Percentiles rank a stretch among this genome's conserved stretches.
These are phyloP conservation scores for Solanum sejunctum DNA, from an alignment of 257 asterid species.

Conservation along the genomic window DNA sequence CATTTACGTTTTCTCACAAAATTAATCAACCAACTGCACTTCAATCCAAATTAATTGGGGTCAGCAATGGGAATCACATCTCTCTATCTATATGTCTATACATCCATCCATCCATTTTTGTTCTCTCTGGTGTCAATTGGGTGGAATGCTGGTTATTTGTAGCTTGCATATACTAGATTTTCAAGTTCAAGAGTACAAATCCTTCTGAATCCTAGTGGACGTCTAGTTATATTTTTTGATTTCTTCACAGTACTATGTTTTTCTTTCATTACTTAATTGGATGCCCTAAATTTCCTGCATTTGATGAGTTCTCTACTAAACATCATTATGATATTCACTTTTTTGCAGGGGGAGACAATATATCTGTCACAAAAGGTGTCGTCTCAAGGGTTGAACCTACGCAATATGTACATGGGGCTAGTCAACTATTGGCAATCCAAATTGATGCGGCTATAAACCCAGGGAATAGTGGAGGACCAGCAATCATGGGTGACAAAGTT, in stretches of 20 bases:
- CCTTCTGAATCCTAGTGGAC: background rate
- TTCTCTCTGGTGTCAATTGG: background rate
- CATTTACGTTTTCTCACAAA: background rate
- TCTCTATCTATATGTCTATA: too few relatives aligned
- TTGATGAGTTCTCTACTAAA: background rate
- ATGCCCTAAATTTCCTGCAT: background rate
- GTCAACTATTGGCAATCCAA: slow-evolving; percentile 89
- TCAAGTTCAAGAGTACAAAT: background rate
- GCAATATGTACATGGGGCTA: slow-evolving; percentile 88
- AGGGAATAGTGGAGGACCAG: slow-evolving; percentile 98
- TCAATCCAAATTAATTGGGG: background rate
- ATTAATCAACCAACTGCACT: background rate
- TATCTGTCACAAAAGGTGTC: slow-evolving; percentile 96
- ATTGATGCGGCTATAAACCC: slow-evolving; percentile 99
- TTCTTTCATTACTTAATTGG: background rate
- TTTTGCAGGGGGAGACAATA: slow-evolving; percentile 81
- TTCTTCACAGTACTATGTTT: background rate
- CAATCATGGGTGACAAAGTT: slow-evolving; percentile 93
- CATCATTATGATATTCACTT: background rate
- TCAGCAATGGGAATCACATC: background rate
- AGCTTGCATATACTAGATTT: background rate
- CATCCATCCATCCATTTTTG: background rate
- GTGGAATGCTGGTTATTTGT: background rate
- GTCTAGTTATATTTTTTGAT: background rate
- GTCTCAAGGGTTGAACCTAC: slow-evolving; percentile 98